phyloP scores from a whole-genome alignment of 306 rosid genomes.

The Rosa multiflora region DNA sequence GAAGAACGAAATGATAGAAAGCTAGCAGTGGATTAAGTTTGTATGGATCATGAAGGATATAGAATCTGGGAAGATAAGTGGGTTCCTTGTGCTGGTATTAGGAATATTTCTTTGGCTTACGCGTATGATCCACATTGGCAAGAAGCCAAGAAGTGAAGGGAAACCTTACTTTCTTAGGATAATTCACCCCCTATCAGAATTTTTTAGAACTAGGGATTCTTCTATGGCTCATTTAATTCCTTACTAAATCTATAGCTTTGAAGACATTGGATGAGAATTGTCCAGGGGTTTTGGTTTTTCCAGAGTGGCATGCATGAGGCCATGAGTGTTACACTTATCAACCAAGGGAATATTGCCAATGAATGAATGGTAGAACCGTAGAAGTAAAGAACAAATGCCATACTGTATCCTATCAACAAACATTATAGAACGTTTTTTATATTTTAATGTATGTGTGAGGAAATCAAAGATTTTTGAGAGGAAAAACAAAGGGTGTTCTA shows the following conservation, averaged over 20 bases:
- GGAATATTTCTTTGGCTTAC: not conserved
- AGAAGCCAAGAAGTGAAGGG: not conserved
- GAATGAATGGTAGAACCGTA: not conserved
- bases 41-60: conserved; percentile 8
- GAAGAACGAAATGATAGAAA: not conserved
- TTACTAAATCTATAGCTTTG: not conserved
- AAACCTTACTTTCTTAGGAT: not conserved
- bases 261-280: not conserved
- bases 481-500: too few species aligned
- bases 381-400: not conserved
- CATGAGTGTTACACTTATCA: not conserved
- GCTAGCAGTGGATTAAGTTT: not conserved
- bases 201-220: not conserved
- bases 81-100: not conserved
- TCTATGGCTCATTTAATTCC: not conserved
- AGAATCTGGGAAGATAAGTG: conserved; percentile 1
- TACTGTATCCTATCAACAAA: not conserved
- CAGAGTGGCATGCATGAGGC: not conserved
- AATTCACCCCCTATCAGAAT: not conserved
- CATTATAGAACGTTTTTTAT: not conserved
- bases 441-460: not conserved
- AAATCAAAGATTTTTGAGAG: not conserved
- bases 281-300: not conserved
- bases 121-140: conserved; percentile 2
- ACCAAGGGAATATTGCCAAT: not conserved